Evolutionary conservation across 805 yeast genomes (phyloP).

Genomic region (Monosporozyma aerobia): DNA sequence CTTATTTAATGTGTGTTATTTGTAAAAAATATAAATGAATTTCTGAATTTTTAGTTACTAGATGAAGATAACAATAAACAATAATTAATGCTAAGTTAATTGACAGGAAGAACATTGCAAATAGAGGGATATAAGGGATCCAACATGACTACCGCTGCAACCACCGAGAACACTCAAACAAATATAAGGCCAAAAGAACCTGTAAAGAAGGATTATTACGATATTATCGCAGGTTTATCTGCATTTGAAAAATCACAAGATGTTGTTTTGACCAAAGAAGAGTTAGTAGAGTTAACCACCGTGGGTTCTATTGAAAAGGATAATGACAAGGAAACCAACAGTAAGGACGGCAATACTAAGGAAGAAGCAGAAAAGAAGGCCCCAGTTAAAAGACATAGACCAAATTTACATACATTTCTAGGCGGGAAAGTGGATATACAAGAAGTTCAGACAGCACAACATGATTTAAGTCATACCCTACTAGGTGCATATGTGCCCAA

Average conservation of each 20-base stretch:
- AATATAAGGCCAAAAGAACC: neutral
- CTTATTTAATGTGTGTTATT: neutral
- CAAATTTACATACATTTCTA: slow-evolving; percentile 24
- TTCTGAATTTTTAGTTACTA: neutral
- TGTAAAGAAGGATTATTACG: slow-evolving; percentile 16
- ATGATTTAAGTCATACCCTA: slow-evolving; percentile 24
- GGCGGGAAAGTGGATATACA: slow-evolving; percentile 23
- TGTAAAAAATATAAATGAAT: neutral
- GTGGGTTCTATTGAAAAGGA: slow-evolving; percentile 5
- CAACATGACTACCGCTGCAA: neutral
- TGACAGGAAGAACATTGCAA: neutral
- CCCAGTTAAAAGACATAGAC: slow-evolving; percentile 6
- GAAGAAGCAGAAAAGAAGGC: slow-evolving; percentile 4
- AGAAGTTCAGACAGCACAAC: slow-evolving; percentile 19
- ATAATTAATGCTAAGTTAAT: neutral
- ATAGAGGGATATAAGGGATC: neutral
- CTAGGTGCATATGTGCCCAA: slow-evolving; percentile 29
- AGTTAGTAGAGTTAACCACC: slow-evolving; percentile 19
- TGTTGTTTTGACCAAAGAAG: slow-evolving; percentile 18
- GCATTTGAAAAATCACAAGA: slow-evolving; percentile 26
- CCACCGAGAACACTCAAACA: neutral
- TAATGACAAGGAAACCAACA: slow-evolving; percentile 1
- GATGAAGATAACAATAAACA: neutral
- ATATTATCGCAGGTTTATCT: slow-evolving; percentile 24
- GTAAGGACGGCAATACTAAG: slow-evolving; percentile 2